Evolutionary conservation across 2,329 filamentous ascomycete genomes (phyloP).

Genomic region (Penicillium concentricum): DNA sequence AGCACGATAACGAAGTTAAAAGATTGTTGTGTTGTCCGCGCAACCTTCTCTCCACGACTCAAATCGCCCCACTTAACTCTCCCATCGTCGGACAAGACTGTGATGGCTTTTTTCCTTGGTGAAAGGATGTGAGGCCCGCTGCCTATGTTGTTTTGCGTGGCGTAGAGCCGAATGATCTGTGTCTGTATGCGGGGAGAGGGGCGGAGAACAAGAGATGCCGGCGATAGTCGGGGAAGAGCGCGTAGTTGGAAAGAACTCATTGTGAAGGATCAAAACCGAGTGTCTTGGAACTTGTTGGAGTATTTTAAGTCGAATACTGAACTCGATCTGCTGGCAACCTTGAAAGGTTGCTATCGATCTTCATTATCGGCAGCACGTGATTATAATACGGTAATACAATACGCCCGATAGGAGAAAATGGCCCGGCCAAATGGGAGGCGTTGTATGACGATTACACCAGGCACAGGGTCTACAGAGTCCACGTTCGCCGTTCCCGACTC

Average conservation of each 20-base stretch:
- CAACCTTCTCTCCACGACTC: conserved; percentile 72
- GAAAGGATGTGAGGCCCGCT: conserved; percentile 39
- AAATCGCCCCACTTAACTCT: conserved; percentile 77
- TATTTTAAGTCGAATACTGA: neutral
- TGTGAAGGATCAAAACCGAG: neutral
- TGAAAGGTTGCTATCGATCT: conserved; percentile 11
- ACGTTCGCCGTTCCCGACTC: conserved; percentile 38
- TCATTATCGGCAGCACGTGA: conserved; percentile 6
- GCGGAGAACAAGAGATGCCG: conserved; percentile 25
- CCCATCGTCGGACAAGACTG: conserved; percentile 82
- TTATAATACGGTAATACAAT: conserved; percentile 5
- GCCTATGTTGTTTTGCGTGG: conserved; percentile 55
- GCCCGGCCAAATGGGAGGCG: conserved; percentile 1
- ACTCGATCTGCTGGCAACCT: neutral
- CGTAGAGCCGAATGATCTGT: conserved; percentile 51
- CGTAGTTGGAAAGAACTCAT: conserved; percentile 22
- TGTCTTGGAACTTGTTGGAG: neutral
- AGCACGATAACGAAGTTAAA: conserved; percentile 82
- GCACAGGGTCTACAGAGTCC: conserved; percentile 23
- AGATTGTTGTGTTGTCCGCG: conserved; percentile 82
- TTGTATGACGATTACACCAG: conserved; percentile 9
- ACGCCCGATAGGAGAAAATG: neutral
- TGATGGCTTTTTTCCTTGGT: conserved; percentile 64
- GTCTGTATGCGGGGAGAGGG: conserved; percentile 35
- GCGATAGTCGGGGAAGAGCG: conserved; percentile 15